These are phyloP conservation scores for Cercospora sesami DNA, from an alignment of 2,329 filamentous ascomycete genomes.

Conservation along the genomic window DNA sequence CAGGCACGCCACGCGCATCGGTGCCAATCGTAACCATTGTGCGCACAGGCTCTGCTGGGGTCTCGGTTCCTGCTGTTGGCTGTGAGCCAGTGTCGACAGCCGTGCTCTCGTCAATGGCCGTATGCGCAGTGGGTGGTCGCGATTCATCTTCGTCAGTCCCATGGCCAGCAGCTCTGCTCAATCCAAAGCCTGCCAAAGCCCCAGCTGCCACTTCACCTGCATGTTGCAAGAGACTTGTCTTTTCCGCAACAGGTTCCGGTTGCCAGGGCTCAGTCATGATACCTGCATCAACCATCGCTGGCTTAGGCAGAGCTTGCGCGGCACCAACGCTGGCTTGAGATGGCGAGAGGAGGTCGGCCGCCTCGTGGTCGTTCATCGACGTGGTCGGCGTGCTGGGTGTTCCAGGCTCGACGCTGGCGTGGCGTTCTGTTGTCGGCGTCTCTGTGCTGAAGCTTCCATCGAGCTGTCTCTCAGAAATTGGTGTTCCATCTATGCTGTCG, in stretches of 20 bases:
- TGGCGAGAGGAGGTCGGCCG: conserved; percentile 7
- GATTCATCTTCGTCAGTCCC: not conserved
- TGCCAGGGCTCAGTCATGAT: conserved; percentile 64
- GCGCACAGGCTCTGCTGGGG: not conserved
- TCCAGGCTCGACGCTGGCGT: conserved; percentile 44
- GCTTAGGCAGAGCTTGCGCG: conserved; percentile 14
- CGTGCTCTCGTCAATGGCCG: not conserved
- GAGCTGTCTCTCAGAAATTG: conserved; percentile 28
- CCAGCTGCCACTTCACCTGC: conserved; percentile 37
- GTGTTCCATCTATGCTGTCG: conserved; percentile 59
- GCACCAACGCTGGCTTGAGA: not conserved
- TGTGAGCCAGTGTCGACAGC: conserved; percentile 6
- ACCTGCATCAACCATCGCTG: conserved; percentile 59
- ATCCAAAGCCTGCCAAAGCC: conserved; percentile 39
- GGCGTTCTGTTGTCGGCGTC: conserved; percentile 29
- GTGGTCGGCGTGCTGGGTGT: conserved; percentile 22
- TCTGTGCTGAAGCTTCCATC: conserved; percentile 19
- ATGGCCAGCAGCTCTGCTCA: conserved; percentile 31
- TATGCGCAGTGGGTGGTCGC: not conserved
- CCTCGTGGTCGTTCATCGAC: conserved; percentile 18
- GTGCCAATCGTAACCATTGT: conserved; percentile 19
- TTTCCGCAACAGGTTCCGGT: conserved; percentile 34
- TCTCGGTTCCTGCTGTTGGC: not conserved
- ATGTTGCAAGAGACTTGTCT: conserved; percentile 24
- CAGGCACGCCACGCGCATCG: conserved; percentile 17